Conservation (phyloP, 2,329 filamentous ascomycete species). For the Penicillium corylophilum region DNA sequence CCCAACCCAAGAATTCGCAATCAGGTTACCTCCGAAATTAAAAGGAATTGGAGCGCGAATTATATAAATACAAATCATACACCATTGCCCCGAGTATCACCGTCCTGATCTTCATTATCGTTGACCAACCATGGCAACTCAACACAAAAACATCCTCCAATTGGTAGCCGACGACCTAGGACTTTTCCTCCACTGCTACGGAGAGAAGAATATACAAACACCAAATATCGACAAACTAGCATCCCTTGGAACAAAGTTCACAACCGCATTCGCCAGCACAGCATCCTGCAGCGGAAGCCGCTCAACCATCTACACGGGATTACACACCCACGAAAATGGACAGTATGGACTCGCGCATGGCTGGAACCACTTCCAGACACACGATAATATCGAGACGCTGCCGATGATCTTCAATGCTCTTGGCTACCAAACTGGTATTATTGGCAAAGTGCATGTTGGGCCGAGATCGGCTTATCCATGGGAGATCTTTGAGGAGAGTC, state of each 20-base stretch:
- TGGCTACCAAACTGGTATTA: conserved; percentile 49
- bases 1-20: too few species aligned
- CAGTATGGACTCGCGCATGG: conserved; percentile 48
- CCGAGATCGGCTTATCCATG: conserved; percentile 44
- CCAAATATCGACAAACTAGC: conserved; percentile 47
- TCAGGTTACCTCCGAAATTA: too few species aligned
- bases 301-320: conserved; percentile 50
- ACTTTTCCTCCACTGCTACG: conserved; percentile 38
- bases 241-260: conserved; percentile 36
- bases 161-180: conserved; percentile 50
- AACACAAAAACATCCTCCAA: too few species aligned
- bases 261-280: conserved; percentile 23
- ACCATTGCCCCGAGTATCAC: too few species aligned
- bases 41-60: too few species aligned
- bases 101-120: too few species aligned
- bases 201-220: conserved; percentile 28
- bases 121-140: too few species aligned
- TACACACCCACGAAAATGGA: conserved; percentile 50
- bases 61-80: too few species aligned
- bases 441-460: conserved; percentile 53
- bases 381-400: conserved; percentile 45
- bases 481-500: conserved; percentile 43
- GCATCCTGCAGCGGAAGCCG: conserved; percentile 52
- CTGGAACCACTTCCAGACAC: conserved; percentile 46
- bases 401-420: conserved; percentile 42